phyloP scores from a whole-genome alignment of 495 filamentous ascomycete genomes.

The Neurospora sp. region DNA sequence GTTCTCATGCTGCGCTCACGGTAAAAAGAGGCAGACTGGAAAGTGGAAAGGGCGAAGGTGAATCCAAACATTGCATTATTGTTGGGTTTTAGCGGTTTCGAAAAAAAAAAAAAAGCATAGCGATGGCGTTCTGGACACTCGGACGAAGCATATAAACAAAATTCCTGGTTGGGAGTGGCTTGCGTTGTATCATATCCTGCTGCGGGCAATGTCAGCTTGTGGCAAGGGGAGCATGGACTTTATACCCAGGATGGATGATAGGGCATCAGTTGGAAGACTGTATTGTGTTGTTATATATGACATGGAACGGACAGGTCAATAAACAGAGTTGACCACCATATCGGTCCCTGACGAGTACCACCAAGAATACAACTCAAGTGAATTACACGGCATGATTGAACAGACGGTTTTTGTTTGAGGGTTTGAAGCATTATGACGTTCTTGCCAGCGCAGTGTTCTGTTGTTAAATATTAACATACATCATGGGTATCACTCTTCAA shows the following conservation, averaged over 20 bases:
- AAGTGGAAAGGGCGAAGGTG: not conserved
- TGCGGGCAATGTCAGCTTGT: not conserved
- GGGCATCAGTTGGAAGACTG: not conserved
- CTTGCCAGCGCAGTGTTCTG: not conserved
- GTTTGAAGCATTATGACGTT: not conserved
- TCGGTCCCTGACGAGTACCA: too few species aligned
- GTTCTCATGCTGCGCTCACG: not conserved
- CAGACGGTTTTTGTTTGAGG: not conserved
- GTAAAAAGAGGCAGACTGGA: not conserved
- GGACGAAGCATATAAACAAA: not conserved
- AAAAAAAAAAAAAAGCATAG: constrained; percentile 19
- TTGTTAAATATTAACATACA: not conserved
- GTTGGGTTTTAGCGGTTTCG: not conserved
- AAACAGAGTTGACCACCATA: not conserved
- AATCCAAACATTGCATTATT: too few species aligned
- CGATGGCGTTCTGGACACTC: constrained; percentile 17
- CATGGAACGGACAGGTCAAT: not conserved
- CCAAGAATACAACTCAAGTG: not conserved
- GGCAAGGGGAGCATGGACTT: not conserved
- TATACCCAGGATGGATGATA: not conserved
- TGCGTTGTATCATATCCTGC: not conserved
- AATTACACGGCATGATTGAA: not conserved
- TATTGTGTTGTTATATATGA: not conserved
- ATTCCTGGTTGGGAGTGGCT: not conserved
- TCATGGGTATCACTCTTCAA: not conserved